Conservation (phyloP, 2,329 filamentous ascomycete species). For the Pseudogymnoascus sp. region DNA sequence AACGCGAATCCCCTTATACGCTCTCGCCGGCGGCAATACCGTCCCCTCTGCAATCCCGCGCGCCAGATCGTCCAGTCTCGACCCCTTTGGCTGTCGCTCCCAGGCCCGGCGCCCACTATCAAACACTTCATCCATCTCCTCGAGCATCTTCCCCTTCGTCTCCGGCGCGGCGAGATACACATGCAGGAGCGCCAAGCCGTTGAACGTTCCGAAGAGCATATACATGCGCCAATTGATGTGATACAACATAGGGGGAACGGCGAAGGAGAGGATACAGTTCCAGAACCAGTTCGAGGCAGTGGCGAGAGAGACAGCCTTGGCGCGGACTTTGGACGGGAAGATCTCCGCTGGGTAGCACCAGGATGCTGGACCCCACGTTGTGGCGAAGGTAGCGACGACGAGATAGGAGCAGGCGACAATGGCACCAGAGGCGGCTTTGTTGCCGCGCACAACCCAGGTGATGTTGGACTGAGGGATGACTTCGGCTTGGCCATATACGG, state of each 20-base stretch:
- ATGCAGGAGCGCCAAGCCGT: conserved; percentile 59
- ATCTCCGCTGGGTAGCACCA: conserved; percentile 60
- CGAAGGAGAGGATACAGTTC: conserved; percentile 58
- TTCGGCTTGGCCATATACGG: conserved; percentile 47
- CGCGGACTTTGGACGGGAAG: conserved; percentile 60
- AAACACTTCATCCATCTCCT: conserved; percentile 71
- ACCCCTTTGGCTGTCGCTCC: conserved; percentile 38
- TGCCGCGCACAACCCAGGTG: conserved; percentile 49
- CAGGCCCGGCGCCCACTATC: conserved; percentile 51
- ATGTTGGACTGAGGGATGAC: conserved; percentile 36
- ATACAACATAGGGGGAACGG: conserved; percentile 42
- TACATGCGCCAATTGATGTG: conserved; percentile 60
- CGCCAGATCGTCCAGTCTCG: conserved; percentile 40
- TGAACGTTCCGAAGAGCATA: conserved; percentile 69
- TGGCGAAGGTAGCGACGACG: conserved; percentile 62
- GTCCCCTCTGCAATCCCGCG: conserved; percentile 42
- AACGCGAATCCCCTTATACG: neutral
- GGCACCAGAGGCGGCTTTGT: conserved; percentile 48
- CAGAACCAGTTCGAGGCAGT: conserved; percentile 70
- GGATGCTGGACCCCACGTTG: conserved; percentile 44
- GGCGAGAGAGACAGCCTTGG: conserved; percentile 66
- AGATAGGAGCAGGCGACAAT: conserved; percentile 66
- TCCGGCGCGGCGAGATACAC: conserved; percentile 60
- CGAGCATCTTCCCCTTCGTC: conserved; percentile 65
- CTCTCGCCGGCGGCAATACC: conserved; percentile 17